Evolutionary conservation across 2,329 filamentous ascomycete species (phyloP).

Genomic region (Dichotomopilus funicola): DNA sequence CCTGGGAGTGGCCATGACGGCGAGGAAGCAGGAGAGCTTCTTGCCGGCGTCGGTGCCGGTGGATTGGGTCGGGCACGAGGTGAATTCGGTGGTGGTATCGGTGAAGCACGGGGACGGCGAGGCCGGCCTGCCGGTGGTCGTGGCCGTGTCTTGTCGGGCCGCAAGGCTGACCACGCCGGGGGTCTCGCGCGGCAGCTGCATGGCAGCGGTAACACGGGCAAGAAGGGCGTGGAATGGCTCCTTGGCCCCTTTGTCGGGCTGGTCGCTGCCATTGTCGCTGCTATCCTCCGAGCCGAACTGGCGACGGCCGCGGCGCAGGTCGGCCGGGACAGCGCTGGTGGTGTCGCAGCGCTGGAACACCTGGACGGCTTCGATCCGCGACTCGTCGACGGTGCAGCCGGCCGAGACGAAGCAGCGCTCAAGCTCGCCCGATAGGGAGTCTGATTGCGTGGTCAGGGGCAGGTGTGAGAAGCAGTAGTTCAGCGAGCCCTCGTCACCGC

Average conservation of each 20-base stretch:
- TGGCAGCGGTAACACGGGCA: not conserved
- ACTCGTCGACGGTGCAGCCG: constrained; percentile 33
- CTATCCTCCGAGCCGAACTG: not conserved
- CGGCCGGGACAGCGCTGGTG: not conserved
- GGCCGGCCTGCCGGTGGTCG: constrained; percentile 3
- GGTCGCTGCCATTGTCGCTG: not conserved
- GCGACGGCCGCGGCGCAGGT: constrained; percentile 22
- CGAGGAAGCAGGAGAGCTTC: constrained; percentile 34
- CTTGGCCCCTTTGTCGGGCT: not conserved
- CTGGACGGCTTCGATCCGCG: constrained; percentile 30
- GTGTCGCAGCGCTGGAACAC: constrained; percentile 30
- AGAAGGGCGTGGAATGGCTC: constrained; percentile 4
- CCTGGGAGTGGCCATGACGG: constrained; percentile 29
- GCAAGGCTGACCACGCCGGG: not conserved
- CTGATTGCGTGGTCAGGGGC: constrained; percentile 21
- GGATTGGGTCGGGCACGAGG: constrained; percentile 35
- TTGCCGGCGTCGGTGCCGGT: constrained; percentile 30
- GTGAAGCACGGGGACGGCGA: constrained; percentile 27
- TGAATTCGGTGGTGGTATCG: constrained; percentile 31
- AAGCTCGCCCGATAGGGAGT: constrained; percentile 29
- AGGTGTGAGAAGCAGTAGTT: constrained; percentile 36
- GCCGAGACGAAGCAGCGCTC: constrained; percentile 33
- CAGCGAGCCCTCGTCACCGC: constrained; percentile 39
- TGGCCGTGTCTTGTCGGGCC: not conserved
- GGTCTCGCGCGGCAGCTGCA: constrained; percentile 12